Conservation (phyloP, 306 rosid genomes). For the Ziziphus jujuba region DNA sequence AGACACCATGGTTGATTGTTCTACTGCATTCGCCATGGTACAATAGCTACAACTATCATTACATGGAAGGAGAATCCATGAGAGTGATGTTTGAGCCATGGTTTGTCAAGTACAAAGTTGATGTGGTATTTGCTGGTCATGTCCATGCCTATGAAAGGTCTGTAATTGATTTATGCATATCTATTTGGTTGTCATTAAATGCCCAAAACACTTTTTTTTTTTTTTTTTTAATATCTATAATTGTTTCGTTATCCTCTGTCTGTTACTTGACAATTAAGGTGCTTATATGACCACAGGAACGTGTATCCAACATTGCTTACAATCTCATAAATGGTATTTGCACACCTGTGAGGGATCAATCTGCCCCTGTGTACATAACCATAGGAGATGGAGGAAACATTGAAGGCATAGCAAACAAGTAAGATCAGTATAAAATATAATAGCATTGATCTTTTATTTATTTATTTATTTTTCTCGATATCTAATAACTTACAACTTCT, state of each 20-base stretch:
- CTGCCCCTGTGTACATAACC: slow-evolving; percentile 88
- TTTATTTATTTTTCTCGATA: not conserved
- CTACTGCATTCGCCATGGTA: slow-evolving; percentile 58
- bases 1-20: slow-evolving; percentile 63
- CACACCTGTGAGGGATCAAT: slow-evolving; percentile 59
- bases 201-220: not conserved
- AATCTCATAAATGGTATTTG: slow-evolving; percentile 68
- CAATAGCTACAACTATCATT: slow-evolving; percentile 59
- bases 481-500: not conserved
- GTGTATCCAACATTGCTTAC: slow-evolving; percentile 73
- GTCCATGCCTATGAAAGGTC: slow-evolving; percentile 95
- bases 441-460: no score
- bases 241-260: not conserved
- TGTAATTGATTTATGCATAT: slow-evolving; percentile 36
- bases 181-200: not conserved
- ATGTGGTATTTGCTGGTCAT: slow-evolving; percentile 82
- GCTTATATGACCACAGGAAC: slow-evolving; percentile 52
- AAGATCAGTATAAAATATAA: slow-evolving; percentile 22
- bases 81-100: slow-evolving; percentile 72
- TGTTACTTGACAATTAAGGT: not conserved
- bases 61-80: slow-evolving; percentile 88
- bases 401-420: slow-evolving; percentile 89
- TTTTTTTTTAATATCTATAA: no score
- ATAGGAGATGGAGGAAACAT: slow-evolving; percentile 92
- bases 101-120: slow-evolving; percentile 78